Percentiles rank a stretch among this genome's conserved stretches.
These are phyloP conservation scores for Corylus heterophylla DNA, from an alignment of 306 rosid species.

Conservation along the genomic window DNA sequence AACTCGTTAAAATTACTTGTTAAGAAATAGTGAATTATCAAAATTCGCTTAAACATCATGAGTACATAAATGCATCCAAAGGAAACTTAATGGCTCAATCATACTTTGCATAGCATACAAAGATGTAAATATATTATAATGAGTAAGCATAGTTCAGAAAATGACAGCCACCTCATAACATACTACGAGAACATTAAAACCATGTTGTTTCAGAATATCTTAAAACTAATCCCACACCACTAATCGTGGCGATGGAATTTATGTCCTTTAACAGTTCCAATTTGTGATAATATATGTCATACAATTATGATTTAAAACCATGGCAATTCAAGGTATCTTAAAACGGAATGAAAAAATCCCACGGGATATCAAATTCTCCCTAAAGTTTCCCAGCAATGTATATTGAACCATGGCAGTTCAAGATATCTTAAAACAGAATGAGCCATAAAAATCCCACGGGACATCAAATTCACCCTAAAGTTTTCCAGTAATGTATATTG, in stretches of 20 bases:
- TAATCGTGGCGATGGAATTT: too few species aligned
- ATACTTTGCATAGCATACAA: neutral
- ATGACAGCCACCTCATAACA: too few species aligned
- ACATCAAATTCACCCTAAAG: neutral
- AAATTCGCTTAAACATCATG: neutral
- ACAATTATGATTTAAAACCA: neutral
- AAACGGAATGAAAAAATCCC: neutral
- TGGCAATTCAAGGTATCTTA: neutral
- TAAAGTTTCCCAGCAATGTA: too few species aligned
- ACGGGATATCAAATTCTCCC: too few species aligned
- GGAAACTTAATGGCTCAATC: neutral
- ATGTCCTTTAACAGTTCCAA: neutral
- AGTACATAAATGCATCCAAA: neutral
- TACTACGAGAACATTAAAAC: too few species aligned
- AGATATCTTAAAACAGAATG: neutral
- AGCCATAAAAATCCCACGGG: neutral
- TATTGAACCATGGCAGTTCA: neutral
- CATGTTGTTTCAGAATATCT: too few species aligned
- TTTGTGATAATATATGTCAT: neutral
- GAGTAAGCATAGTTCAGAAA: neutral
- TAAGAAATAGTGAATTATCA: neutral
- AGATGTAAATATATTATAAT: neutral
- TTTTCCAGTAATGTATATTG: neutral
- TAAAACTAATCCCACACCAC: too few species aligned
- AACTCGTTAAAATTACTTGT: neutral